These are phyloP conservation scores for Mycena vulgaris DNA, from an alignment of 768 basidiomycete genomes.

Conservation along the genomic window DNA sequence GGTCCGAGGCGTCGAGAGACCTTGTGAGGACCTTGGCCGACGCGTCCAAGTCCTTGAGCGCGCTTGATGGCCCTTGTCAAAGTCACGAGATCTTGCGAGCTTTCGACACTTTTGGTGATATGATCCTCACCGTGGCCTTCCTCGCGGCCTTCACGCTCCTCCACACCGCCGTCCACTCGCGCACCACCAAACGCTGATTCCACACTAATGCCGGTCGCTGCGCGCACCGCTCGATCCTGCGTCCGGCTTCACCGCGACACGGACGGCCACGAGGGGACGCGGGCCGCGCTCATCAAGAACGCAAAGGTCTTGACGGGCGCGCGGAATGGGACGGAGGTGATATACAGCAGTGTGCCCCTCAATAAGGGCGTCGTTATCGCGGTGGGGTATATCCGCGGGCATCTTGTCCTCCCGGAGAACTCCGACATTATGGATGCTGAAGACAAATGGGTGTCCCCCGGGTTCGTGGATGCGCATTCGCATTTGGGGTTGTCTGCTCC, in stretches of 20 bases:
- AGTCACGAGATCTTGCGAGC: too few relatives aligned
- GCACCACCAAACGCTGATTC: neutral
- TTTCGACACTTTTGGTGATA: too few relatives aligned
- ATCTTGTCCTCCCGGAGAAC: slow-evolving; percentile 19
- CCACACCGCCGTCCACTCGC: too few relatives aligned
- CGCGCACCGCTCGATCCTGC: slow-evolving; percentile 8
- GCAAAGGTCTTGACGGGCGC: slow-evolving; percentile 86
- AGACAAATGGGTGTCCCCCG: slow-evolving; percentile 80
- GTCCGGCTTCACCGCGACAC: slow-evolving; percentile 14
- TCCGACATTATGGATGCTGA: slow-evolving; percentile 64
- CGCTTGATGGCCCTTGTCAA: too few relatives aligned
- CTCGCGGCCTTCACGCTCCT: too few relatives aligned
- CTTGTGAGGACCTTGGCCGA: too few relatives aligned
- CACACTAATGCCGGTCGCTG: slow-evolving; percentile 8
- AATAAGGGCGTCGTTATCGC: slow-evolving; percentile 74
- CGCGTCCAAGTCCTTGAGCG: too few relatives aligned
- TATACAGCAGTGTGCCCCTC: slow-evolving; percentile 73
- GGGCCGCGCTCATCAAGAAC: slow-evolving; percentile 69
- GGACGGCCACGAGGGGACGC: slow-evolving; percentile 59
- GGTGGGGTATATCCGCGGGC: slow-evolving; percentile 59
- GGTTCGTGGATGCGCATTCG: slow-evolving; percentile 71
- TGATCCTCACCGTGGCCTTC: too few relatives aligned
- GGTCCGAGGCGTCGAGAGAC: too few relatives aligned
- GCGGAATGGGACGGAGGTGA: slow-evolving; percentile 67
- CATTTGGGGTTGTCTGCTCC: slow-evolving; percentile 62